Evolutionary conservation across 1,284 basidiomycete species (phyloP), one percentile per base, ranked within the genome.

Genomic region (Cerrena zonata): DNA sequence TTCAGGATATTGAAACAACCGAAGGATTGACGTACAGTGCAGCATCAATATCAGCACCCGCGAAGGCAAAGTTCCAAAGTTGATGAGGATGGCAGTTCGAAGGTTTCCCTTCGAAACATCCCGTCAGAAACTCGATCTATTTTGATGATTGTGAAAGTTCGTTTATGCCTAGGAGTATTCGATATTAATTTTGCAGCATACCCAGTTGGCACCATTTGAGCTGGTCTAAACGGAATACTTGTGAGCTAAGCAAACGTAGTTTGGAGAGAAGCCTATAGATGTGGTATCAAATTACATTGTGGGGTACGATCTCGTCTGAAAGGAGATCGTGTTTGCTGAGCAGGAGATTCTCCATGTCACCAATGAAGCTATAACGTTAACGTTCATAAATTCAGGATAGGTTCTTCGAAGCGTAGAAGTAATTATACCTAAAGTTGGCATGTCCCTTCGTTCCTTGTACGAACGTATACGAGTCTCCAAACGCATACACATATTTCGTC

Each of bases 21-120:
- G 18, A 26, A 15, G 38, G 15, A 34, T 15, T 19, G 37, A 64
- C 71, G 26, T 52, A 77, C 76, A 80, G 58, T 2, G 61, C 64
- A 36, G 61, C 66, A 53, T 74, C 70, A 40, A 81, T 78, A 56
- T 79, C 76, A 37, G 78, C 69, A 4, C 77, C 79, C 12, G 76
- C 79, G 59, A 79, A 80, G 2, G 79, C 75, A 55, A 81, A 80
- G 58, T 80, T 67, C 77, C 77, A 81, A 3, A 80, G 67, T 50
- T 78, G 75, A 50, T 75, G 75, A 39, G 61, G 69, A 3, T 59
- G 44, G 60, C 77, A 79, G 1, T 60, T 27, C 7, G 67, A 68
- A 0, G 77, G 77, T n/a, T 50, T 63, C 4, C 78, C 78, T 48
- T 60, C 54, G 49, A 74, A 70, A 55, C 78, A 79, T 1, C 73